Conservation (phyloP, 2,329 filamentous ascomycete species). For the Aquanectria penicillioides region DNA sequence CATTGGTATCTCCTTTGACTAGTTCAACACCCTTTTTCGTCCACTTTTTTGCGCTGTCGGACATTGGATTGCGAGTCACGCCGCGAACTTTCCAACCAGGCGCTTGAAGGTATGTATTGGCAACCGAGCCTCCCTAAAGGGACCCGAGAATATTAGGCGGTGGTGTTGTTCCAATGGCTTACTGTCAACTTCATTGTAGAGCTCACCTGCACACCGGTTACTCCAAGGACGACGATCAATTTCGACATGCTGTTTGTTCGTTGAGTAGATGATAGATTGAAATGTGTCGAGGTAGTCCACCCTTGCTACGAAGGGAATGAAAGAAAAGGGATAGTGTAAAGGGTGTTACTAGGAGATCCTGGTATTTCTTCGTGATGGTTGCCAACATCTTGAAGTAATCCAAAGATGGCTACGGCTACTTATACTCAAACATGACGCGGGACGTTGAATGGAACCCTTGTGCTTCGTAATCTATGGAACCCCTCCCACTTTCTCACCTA, state of each 20-base stretch:
- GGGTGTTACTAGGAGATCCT: no score
- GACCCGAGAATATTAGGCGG: neutral
- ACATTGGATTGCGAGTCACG: slow-evolving; percentile 22
- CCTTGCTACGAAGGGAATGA: neutral
- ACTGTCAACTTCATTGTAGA: neutral
- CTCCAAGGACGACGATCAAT: slow-evolving; percentile 9
- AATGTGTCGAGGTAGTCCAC: neutral
- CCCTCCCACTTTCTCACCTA: no score
- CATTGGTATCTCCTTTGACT: slow-evolving; percentile 23
- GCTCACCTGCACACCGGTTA: slow-evolving; percentile 14
- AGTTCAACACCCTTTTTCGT: slow-evolving; percentile 23
- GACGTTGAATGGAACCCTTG: no score
- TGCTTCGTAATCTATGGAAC: no score
- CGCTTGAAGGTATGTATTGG: slow-evolving; percentile 17
- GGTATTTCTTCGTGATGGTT: no score
- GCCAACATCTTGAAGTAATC: no score
- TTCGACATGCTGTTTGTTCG: neutral
- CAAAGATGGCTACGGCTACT: no score
- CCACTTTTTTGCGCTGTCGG: neutral
- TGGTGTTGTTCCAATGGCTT: neutral
- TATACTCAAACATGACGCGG: no score
- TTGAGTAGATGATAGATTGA: neutral
- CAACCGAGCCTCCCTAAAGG: slow-evolving; percentile 26
- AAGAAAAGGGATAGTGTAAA: no score
- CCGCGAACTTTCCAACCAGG: slow-evolving; percentile 25